A percentile compares a stretch with the other conserved stretches of the same genome.
These are phyloP conservation scores for Candida ulmi DNA, from an alignment of 805 yeast genomes.

Conservation along the genomic window DNA sequence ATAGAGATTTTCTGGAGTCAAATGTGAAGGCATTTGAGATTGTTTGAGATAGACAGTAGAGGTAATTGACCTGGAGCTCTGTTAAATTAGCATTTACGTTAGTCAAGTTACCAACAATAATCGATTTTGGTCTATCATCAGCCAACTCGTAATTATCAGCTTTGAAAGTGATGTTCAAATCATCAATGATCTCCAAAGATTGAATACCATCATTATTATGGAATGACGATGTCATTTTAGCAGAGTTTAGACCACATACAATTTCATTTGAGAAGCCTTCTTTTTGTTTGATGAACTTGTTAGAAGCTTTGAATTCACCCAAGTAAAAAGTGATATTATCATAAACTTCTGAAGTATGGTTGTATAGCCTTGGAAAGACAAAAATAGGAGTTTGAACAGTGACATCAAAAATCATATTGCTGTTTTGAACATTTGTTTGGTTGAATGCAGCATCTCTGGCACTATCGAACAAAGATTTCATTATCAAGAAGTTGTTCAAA, in stretches of 20 bases:
- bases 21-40: slow-evolving; percentile 48
- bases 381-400: slow-evolving; percentile 76
- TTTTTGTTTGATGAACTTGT: slow-evolving; percentile 40
- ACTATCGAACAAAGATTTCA: slow-evolving; percentile 85
- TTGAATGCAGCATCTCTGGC: slow-evolving; percentile 86
- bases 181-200: slow-evolving; percentile 55
- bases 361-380: slow-evolving; percentile 61
- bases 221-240: slow-evolving; percentile 60
- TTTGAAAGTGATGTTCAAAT: slow-evolving; percentile 55
- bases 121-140: slow-evolving; percentile 39
- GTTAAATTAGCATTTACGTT: slow-evolving; percentile 62
- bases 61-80: slow-evolving; percentile 61
- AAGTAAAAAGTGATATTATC: slow-evolving; percentile 67
- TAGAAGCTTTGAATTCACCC: slow-evolving; percentile 76
- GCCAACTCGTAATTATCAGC: slow-evolving; percentile 48
- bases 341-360: slow-evolving; percentile 34
- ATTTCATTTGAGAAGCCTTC: slow-evolving; percentile 45
- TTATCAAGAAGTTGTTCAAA: slow-evolving; percentile 66
- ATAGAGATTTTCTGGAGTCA: slow-evolving; percentile 36
- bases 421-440: slow-evolving; percentile 62
- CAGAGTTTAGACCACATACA: slow-evolving; percentile 64
- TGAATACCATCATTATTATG: slow-evolving; percentile 35
- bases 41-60: slow-evolving; percentile 49
- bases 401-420: slow-evolving; percentile 64
- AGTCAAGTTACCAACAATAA: slow-evolving; percentile 51